Evolutionary conservation across 179 eudicot genomes (phyloP).

Genomic region (Actinidia polygama): DNA sequence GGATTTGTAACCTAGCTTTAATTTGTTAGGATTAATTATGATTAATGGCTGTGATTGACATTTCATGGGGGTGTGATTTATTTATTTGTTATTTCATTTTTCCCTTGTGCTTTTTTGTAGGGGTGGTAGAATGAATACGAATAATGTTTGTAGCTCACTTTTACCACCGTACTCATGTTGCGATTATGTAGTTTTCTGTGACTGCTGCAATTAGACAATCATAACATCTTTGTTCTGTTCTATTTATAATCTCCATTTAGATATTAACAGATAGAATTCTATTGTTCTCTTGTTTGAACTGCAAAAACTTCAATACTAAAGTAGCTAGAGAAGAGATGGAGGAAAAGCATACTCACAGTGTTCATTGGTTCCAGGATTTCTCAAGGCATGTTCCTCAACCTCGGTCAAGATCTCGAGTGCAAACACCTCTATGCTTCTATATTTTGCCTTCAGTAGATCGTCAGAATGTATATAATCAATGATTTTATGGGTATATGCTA

Average conservation of each 20-base stretch:
- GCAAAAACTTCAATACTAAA: no score
- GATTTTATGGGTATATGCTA: slow-evolving; percentile 78
- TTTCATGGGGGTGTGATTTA: neutral
- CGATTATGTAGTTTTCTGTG: neutral
- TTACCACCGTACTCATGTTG: neutral
- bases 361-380: slow-evolving; percentile 85
- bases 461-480: slow-evolving; percentile 92
- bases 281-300: neutral
- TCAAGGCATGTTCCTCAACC: slow-evolving; percentile 79
- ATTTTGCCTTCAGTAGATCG: slow-evolving; percentile 55
- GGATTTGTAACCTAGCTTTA: neutral
- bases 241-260: no score
- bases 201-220: neutral
- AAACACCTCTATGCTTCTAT: slow-evolving; percentile 42
- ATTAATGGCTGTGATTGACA: neutral
- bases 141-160: neutral
- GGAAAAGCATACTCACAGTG: slow-evolving; percentile 48
- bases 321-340: no score
- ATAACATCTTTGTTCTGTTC: neutral
- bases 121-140: neutral
- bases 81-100: neutral
- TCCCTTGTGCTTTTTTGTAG: neutral
- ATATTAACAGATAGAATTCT: neutral
- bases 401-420: slow-evolving; percentile 64
- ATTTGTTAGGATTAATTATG: neutral